phyloP scores from a whole-genome alignment of 2,329 filamentous ascomycete species.

The Fusarium acutatum region DNA sequence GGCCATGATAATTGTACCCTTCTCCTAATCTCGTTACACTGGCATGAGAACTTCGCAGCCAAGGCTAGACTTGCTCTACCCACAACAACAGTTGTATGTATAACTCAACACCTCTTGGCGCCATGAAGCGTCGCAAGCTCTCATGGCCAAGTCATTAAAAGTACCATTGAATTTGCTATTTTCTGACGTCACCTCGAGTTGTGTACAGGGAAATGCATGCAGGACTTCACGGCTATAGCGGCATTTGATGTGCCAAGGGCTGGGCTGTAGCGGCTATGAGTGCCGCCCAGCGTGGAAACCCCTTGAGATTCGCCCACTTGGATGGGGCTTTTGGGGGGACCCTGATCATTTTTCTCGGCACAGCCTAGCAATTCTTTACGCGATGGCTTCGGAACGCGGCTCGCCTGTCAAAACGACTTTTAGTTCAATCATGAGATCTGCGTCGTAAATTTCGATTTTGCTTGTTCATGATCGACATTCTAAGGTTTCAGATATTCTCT shows the following conservation, averaged over 20 bases:
- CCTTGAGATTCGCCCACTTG: neutral
- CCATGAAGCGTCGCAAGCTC: slow-evolving; percentile 33
- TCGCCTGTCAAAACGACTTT: neutral
- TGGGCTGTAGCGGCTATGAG: slow-evolving; percentile 26
- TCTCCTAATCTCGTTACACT: slow-evolving; percentile 4
- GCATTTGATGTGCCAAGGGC: slow-evolving; percentile 32
- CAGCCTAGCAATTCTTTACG: slow-evolving; percentile 4
- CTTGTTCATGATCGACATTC: neutral
- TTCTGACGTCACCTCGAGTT: slow-evolving; percentile 37
- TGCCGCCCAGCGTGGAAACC: slow-evolving; percentile 20
- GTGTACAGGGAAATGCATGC: slow-evolving; percentile 4
- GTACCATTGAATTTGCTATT: neutral
- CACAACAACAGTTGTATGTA: slow-evolving; percentile 29
- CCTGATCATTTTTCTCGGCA: slow-evolving; percentile 14
- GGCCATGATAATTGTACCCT: neutral
- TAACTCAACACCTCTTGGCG: slow-evolving; percentile 24
- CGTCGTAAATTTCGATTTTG: neutral
- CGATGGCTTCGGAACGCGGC: slow-evolving; percentile 31
- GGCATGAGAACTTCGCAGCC: neutral
- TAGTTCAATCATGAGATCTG: neutral
- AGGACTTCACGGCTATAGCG: slow-evolving; percentile 27
- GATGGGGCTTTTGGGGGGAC: slow-evolving; percentile 1
- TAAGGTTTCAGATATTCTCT: neutral
- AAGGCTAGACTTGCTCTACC: slow-evolving; percentile 17
- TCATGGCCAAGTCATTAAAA: slow-evolving; percentile 17